Evolutionary conservation across 495 filamentous ascomycete genomes (phyloP).

Genomic region (Clavariopsis aquatica): DNA sequence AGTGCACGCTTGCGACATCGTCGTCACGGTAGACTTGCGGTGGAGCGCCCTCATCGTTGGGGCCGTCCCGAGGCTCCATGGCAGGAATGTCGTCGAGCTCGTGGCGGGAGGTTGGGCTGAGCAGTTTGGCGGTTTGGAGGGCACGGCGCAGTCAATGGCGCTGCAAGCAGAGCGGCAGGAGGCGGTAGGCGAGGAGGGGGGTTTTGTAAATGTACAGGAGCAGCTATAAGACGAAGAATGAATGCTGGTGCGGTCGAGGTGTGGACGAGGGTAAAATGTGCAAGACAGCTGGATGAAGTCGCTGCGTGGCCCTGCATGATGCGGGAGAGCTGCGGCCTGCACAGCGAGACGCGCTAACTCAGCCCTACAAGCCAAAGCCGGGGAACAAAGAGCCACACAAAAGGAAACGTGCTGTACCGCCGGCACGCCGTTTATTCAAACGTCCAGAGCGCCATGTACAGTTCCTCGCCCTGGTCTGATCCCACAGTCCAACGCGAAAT

Average conservation of each 20-base stretch:
- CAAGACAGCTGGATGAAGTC: not conserved
- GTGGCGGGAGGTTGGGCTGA: constrained; percentile 27
- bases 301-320: constrained; percentile 11
- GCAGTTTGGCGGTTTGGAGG: constrained; percentile 22
- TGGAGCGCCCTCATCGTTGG: constrained; percentile 29
- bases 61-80: constrained; percentile 15
- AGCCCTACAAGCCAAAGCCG: constrained; percentile 6
- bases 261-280: not conserved
- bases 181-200: not conserved
- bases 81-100: constrained; percentile 27
- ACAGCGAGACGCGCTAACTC: not conserved
- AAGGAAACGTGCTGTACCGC: not conserved
- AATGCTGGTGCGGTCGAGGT: not conserved
- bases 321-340: not conserved
- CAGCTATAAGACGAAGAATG: not conserved
- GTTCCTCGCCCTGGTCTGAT: too few relatives aligned
- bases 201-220: not conserved
- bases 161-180: too few relatives aligned
- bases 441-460: too few relatives aligned
- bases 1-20: constrained; percentile 23
- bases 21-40: constrained; percentile 36
- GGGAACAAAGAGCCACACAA: not conserved
- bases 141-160: not conserved
- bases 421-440: too few relatives aligned
- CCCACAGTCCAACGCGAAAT: too few relatives aligned